Evolutionary conservation across 768 basidiomycete species (phyloP).

Genomic region (Collybia mongolica): DNA sequence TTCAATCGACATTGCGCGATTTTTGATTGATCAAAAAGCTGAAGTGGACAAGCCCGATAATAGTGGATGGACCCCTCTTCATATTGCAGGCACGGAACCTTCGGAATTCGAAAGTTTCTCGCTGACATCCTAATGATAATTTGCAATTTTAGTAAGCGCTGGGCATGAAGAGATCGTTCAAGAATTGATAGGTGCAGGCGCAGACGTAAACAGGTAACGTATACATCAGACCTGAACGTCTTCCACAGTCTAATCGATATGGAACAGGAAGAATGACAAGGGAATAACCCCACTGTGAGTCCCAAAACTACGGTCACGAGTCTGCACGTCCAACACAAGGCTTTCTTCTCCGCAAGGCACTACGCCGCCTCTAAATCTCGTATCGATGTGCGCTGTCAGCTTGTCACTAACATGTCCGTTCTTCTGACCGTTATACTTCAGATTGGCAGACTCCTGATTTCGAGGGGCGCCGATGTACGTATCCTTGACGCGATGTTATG

Average conservation of each 20-base stretch:
- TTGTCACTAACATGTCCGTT: slow-evolving; percentile 19
- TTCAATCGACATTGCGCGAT: slow-evolving; percentile 61
- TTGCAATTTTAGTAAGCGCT: slow-evolving; percentile 61
- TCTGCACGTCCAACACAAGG: slow-evolving; percentile 16
- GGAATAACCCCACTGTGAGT: slow-evolving; percentile 82
- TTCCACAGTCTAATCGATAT: slow-evolving; percentile 16
- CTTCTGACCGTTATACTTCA: slow-evolving; percentile 37
- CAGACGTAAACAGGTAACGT: slow-evolving; percentile 64
- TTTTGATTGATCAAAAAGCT: slow-evolving; percentile 68
- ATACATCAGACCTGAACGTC: slow-evolving; percentile 15
- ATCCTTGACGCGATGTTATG: slow-evolving; percentile 26
- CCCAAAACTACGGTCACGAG: slow-evolving; percentile 4
- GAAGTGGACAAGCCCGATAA: slow-evolving; percentile 67
- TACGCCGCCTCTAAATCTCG: slow-evolving; percentile 93
- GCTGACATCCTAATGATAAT: slow-evolving; percentile 10
- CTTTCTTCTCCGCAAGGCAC: slow-evolving; percentile 52
- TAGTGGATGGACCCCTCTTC: slow-evolving; percentile 76
- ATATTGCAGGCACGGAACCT: slow-evolving; percentile 61
- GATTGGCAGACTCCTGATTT: slow-evolving; percentile 86
- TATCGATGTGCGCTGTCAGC: slow-evolving; percentile 59
- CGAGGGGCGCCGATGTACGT: slow-evolving; percentile 89
- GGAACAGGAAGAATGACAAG: slow-evolving; percentile 67
- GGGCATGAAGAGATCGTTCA: slow-evolving; percentile 74
- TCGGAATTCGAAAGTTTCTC: not conserved
- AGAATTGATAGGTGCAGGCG: slow-evolving; percentile 80